A percentile compares a stretch with the other conserved stretches of the same genome.
These are phyloP conservation scores for Hypoxylon rubiginosum DNA, from an alignment of 2,329 filamentous ascomycete genomes.

Conservation along the genomic window DNA sequence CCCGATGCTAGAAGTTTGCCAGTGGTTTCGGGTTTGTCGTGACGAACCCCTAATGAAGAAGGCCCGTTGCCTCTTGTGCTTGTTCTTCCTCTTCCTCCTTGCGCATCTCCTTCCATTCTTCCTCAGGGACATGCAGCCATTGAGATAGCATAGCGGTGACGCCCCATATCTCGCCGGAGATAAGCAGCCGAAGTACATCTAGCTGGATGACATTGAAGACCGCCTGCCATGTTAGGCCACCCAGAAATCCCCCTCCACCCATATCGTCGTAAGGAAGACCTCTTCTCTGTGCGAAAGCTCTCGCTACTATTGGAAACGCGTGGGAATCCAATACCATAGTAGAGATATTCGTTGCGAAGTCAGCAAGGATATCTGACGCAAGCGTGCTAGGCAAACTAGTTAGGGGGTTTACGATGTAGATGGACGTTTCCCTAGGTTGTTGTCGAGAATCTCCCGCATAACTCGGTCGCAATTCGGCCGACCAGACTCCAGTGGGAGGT, in stretches of 20 bases:
- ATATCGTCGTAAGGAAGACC: conserved; percentile 58
- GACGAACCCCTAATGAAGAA: conserved; percentile 10
- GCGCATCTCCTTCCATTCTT: conserved; percentile 59
- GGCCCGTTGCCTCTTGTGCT: conserved; percentile 12
- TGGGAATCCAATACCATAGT: conserved; percentile 63
- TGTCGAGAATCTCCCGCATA: conserved; percentile 51
- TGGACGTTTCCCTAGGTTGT: conserved; percentile 50
- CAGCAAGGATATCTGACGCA: conserved; percentile 63
- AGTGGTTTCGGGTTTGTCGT: neutral
- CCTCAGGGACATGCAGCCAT: conserved; percentile 58
- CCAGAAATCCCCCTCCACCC: conserved; percentile 54
- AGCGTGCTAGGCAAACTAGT: conserved; percentile 64
- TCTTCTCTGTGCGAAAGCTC: conserved; percentile 56
- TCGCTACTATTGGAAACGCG: conserved; percentile 61
- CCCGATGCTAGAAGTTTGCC: neutral
- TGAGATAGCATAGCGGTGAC: conserved; percentile 56
- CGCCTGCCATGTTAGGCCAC: conserved; percentile 56
- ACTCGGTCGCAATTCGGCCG: conserved; percentile 69
- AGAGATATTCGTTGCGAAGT: conserved; percentile 58
- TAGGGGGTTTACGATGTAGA: conserved; percentile 64
- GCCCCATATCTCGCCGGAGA: conserved; percentile 63
- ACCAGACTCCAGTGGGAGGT: conserved; percentile 67
- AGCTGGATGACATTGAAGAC: conserved; percentile 61
- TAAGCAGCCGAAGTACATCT: conserved; percentile 60
- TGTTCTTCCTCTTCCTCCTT: conserved; percentile 37